Evolutionary conservation across 2,329 filamentous ascomycete species (phyloP).

Genomic region (Graphilbum ipis-grandicollis): DNA sequence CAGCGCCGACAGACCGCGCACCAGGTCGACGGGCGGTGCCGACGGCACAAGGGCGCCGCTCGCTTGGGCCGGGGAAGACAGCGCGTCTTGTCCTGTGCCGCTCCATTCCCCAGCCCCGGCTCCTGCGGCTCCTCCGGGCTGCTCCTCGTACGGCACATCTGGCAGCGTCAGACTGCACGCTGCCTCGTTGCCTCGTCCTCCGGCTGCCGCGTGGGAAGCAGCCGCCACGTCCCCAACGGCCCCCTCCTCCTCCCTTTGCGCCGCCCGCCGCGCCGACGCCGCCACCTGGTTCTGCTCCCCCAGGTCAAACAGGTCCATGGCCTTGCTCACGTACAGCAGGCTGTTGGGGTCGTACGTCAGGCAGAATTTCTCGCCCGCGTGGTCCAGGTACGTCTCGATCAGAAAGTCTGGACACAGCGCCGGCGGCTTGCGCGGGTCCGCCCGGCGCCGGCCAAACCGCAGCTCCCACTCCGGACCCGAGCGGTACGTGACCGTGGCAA

Average conservation of each 20-base stretch:
- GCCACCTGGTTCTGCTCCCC: conserved; percentile 52
- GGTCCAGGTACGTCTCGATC: conserved; percentile 95
- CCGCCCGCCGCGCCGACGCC: conserved; percentile 42
- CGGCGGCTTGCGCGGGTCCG: conserved; percentile 71
- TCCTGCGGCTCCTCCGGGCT: conserved; percentile 30
- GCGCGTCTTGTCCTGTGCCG: neutral
- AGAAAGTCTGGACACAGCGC: conserved; percentile 95
- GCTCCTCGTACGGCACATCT: conserved; percentile 71
- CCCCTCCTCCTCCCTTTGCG: conserved; percentile 20
- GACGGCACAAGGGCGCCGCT: neutral
- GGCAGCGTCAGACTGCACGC: conserved; percentile 74
- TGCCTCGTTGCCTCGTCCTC: too few relatives aligned
- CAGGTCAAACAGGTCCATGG: conserved; percentile 96
- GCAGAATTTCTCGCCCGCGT: conserved; percentile 96
- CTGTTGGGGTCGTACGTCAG: conserved; percentile 94
- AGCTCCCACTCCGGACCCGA: conserved; percentile 96
- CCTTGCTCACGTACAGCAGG: conserved; percentile 89
- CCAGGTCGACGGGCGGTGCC: conserved; percentile 56
- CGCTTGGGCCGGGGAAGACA: neutral
- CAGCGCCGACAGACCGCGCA: conserved; percentile 54
- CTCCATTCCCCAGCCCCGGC: conserved; percentile 4
- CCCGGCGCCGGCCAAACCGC: conserved; percentile 73
- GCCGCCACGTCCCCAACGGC: neutral
- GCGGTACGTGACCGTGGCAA: conserved; percentile 92
- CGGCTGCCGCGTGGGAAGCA: too few relatives aligned